Percentiles rank a stretch among this genome's conserved stretches.
These are phyloP conservation scores for Cetradonia linearis DNA, from an alignment of 495 filamentous ascomycete species.

Conservation along the genomic window DNA sequence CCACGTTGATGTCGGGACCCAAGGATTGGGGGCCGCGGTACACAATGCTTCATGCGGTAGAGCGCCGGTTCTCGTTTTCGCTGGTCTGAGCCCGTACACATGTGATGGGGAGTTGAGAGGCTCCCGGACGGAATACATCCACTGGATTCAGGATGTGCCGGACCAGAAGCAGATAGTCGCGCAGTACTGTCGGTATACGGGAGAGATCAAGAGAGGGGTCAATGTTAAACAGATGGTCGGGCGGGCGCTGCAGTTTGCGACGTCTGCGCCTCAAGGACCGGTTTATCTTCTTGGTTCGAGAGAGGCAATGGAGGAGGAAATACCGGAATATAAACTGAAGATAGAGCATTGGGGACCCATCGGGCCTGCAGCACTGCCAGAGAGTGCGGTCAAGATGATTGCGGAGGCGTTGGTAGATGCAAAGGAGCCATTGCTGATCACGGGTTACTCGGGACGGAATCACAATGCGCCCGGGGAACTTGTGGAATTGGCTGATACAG, in stretches of 20 bases:
- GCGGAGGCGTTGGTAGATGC: constrained; percentile 61
- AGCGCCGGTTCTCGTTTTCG: constrained; percentile 82
- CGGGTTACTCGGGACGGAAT: constrained; percentile 74
- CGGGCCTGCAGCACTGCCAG: constrained; percentile 61
- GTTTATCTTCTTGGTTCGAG: constrained; percentile 78
- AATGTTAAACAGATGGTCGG: constrained; percentile 97
- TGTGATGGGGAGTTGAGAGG: constrained; percentile 85
- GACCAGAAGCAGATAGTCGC: constrained; percentile 86
- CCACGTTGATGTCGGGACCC: constrained; percentile 93
- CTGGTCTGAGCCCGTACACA: constrained; percentile 80
- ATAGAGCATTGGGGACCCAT: constrained; percentile 67
- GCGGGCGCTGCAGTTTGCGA: constrained; percentile 79
- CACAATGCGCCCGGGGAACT: constrained; percentile 58
- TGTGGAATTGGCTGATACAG: constrained; percentile 64
- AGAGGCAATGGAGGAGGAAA: constrained; percentile 89
- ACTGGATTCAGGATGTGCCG: constrained; percentile 95
- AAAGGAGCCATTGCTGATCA: constrained; percentile 66
- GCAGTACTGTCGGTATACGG: constrained; percentile 91
- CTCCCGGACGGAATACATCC: constrained; percentile 86
- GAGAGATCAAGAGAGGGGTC: constrained; percentile 79
- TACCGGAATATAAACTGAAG: constrained; percentile 67
- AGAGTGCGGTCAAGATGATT: constrained; percentile 54
- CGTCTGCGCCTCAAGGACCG: constrained; percentile 69
- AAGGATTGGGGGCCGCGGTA: constrained; percentile 81
- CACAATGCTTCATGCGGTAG: constrained; percentile 85